Conservation (phyloP, 805 yeast genomes). For the Wickerhamiella galacta region DNA sequence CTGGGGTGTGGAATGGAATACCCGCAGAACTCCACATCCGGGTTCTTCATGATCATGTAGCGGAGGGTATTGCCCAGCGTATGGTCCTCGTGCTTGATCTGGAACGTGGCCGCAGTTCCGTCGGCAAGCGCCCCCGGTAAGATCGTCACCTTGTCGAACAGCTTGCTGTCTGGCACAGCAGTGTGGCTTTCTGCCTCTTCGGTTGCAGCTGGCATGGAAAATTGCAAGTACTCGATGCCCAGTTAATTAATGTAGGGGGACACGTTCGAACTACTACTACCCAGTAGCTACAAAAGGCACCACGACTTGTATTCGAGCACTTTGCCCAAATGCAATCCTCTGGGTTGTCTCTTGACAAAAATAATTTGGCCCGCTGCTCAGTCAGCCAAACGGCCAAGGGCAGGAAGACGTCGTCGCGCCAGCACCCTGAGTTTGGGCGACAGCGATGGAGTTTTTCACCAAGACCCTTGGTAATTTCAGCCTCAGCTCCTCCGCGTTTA, state of each 20-base stretch:
- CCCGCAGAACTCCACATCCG: conserved; percentile 96
- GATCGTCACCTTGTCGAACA: conserved; percentile 14
- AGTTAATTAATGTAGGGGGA: too few species aligned
- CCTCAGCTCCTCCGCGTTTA: conserved; percentile 19
- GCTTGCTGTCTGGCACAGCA: neutral
- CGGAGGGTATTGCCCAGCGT: conserved; percentile 89
- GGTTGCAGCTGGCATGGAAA: conserved; percentile 4
- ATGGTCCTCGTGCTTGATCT: conserved; percentile 86
- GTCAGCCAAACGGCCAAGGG: too few species aligned
- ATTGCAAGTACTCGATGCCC: too few species aligned
- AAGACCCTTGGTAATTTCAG: conserved; percentile 35
- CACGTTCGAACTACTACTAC: neutral
- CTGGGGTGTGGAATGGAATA: conserved; percentile 98
- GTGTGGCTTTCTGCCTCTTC: conserved; percentile 3
- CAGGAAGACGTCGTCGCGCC: too few species aligned
- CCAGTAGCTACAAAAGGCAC: too few species aligned
- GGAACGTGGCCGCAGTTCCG: conserved; percentile 89
- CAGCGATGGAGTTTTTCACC: conserved; percentile 50
- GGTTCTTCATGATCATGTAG: conserved; percentile 91
- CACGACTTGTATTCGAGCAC: too few species aligned
- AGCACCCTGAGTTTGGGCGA: too few species aligned
- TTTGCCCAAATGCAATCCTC: too few species aligned
- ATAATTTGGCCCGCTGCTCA: too few species aligned
- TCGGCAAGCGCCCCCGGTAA: conserved; percentile 66
- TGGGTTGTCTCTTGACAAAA: too few species aligned